Conservation (phyloP, 1,284 basidiomycete genomes). For the Fomitopsis pinicola region DNA sequence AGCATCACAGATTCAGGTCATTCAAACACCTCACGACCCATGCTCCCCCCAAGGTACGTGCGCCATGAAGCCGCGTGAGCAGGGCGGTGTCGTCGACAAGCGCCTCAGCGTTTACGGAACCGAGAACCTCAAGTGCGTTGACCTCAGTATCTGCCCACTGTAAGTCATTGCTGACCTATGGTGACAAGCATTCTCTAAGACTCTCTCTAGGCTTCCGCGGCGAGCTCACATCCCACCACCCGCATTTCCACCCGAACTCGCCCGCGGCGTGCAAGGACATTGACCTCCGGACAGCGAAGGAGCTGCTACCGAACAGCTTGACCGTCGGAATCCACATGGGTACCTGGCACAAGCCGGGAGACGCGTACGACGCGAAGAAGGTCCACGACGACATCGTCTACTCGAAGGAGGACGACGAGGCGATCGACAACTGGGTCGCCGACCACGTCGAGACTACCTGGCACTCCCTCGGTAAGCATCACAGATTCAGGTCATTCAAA, state of each 20-base stretch:
- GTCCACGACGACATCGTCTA: constrained; percentile 64
- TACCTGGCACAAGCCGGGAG: constrained; percentile 57
- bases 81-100: constrained; percentile 75
- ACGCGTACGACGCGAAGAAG: constrained; percentile 50
- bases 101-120: constrained; percentile 73
- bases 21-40: constrained; percentile 52
- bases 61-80: constrained; percentile 71
- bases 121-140: constrained; percentile 63
- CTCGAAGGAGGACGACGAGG: constrained; percentile 59
- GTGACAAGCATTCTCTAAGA: too few relatives aligned
- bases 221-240: constrained; percentile 68
- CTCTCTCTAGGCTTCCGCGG: constrained; percentile 52
- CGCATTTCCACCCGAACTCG: constrained; percentile 68
- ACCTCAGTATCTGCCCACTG: constrained; percentile 61
- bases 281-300: constrained; percentile 65
- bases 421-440: constrained; percentile 63
- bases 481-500: constrained; percentile 22
- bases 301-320: constrained; percentile 54
- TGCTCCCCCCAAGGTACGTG: constrained; percentile 28
- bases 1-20: constrained; percentile 13
- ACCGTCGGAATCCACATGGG: constrained; percentile 74
- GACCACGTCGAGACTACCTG: constrained; percentile 75
- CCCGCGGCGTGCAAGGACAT: constrained; percentile 57
- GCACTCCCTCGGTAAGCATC: constrained; percentile 56
- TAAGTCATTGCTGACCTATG: too few relatives aligned